phyloP scores from a whole-genome alignment of 495 filamentous ascomycete species.

The Rostrohypoxylon terebratum region DNA sequence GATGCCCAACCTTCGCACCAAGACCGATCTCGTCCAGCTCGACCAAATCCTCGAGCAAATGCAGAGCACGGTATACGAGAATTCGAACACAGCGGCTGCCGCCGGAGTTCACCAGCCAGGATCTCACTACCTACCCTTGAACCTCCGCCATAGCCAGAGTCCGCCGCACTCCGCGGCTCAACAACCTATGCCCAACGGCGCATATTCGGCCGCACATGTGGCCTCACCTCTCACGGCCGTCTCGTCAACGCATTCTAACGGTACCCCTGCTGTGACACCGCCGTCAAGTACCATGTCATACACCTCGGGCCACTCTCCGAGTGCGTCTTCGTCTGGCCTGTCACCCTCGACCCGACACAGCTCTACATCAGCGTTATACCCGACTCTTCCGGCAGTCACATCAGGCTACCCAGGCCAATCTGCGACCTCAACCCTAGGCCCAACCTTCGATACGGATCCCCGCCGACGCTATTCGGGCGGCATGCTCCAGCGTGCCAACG shows the following conservation, averaged over 20 bases:
- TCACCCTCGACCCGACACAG: constrained; percentile 73
- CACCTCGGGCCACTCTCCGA: constrained; percentile 86
- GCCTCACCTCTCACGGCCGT: constrained; percentile 70
- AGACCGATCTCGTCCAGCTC: constrained; percentile 90
- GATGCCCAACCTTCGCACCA: constrained; percentile 87
- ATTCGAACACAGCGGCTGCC: constrained; percentile 79
- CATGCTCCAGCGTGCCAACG: constrained; percentile 78
- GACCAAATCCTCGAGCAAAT: constrained; percentile 95
- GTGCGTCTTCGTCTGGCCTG: constrained; percentile 70
- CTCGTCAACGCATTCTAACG: constrained; percentile 64
- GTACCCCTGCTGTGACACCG: constrained; percentile 89
- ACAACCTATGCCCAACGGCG: constrained; percentile 57
- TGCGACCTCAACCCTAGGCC: constrained; percentile 81
- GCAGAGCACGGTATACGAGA: constrained; percentile 94
- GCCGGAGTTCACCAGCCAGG: constrained; percentile 77
- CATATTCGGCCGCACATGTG: constrained; percentile 66
- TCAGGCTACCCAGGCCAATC: constrained; percentile 72
- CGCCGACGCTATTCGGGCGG: constrained; percentile 90
- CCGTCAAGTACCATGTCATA: constrained; percentile 89
- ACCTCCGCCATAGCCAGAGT: constrained; percentile 79
- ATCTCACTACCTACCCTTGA: constrained; percentile 57
- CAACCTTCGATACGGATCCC: constrained; percentile 81
- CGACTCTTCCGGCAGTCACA: constrained; percentile 80
- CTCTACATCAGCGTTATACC: constrained; percentile 77
- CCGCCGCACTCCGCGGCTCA: constrained; percentile 68